Conservation (phyloP, 345 rosid species). For the Pugionium cornutum region DNA sequence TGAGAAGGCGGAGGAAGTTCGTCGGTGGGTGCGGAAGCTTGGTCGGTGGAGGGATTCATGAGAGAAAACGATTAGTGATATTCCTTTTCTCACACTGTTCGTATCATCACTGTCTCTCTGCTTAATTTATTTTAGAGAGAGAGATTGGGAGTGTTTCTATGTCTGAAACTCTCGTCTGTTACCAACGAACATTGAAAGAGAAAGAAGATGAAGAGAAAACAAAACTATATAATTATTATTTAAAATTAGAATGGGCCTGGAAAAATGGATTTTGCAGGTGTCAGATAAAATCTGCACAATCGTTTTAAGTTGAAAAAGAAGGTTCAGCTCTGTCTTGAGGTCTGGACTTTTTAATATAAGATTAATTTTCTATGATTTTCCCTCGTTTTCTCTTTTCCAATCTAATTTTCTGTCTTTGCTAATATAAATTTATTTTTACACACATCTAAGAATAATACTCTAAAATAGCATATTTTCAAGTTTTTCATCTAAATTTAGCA, state of each 20-base stretch:
- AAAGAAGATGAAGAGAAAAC: slow-evolving; percentile 29
- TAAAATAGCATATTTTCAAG: too few relatives aligned
- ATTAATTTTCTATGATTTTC: slow-evolving; percentile 6
- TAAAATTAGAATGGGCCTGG: slow-evolving; percentile 22
- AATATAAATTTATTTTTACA: too few relatives aligned
- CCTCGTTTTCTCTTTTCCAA: neutral
- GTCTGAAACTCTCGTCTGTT: slow-evolving; percentile 49
- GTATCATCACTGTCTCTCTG: slow-evolving; percentile 36
- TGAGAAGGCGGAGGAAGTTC: slow-evolving; percentile 59
- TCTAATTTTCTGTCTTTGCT: neutral
- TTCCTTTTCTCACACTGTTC: slow-evolving; percentile 49
- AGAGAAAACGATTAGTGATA: slow-evolving; percentile 47
- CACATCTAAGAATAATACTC: too few relatives aligned
- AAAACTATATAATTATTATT: slow-evolving; percentile 23
- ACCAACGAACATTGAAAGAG: slow-evolving; percentile 59
- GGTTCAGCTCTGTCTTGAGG: slow-evolving; percentile 1
- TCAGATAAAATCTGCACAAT: slow-evolving; percentile 23
- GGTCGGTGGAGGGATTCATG: slow-evolving; percentile 71
- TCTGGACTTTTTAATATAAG: neutral
- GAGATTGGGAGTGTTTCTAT: slow-evolving; percentile 5
- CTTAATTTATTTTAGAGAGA: neutral
- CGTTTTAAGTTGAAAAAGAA: neutral
- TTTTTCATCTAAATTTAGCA: too few relatives aligned
- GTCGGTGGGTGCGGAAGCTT: slow-evolving; percentile 33
- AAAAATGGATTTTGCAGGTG: slow-evolving; percentile 26